Evolutionary conservation across 192 early-diverging fungal species (phyloP), one percentile per base, ranked within the genome.

Genomic region (Coemansia sp.): DNA sequence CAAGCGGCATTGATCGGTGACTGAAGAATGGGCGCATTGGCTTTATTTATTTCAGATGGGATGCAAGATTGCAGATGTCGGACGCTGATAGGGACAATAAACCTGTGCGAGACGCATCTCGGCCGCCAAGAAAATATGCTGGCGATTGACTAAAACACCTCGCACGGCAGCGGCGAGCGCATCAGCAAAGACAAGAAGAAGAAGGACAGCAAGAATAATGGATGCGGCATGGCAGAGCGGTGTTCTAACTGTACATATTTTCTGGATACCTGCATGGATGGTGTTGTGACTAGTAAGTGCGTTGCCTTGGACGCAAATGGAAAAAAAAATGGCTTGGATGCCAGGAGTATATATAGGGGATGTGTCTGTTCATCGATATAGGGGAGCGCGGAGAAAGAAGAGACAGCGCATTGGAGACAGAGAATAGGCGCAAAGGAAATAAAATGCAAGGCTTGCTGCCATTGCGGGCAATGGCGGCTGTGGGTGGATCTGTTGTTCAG

Each of bases 11-110:
- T 53, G 51, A 53, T 53, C 51, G 51, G 51, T 53, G 51, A 53
- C 51, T 53, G 51, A 20, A 29, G 28, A 20, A n/a, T 29, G 51
- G 51, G 25, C 14, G 13, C 39, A 11, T 52, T 58, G 56, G 56
- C 35, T 16, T 58, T 13, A n/a, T 11, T 22, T 22, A 58, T 58
- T 58, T 23, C 32, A 42, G 39, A 58, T 53, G 51, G 27, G 14
- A 56, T 56, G 29, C 55, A 36, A 32, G 55, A 56, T 56, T 34
- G 32, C 34, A 56, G 55, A 56, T 56, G 35, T 32, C 34, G 20
- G 34, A 56, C 20, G 58, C 29, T 46, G 46, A 60, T 60, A 60
- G 39, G 32, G 2, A 6, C 39, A 42, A 14, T 14, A 42, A 16
- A 10, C 5, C 39, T 42, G 39, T 42, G 13, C 14, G 2, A 8